Evolutionary conservation across 2,329 filamentous ascomycete species (phyloP).

Genomic region (Madurella mycetomatis): DNA sequence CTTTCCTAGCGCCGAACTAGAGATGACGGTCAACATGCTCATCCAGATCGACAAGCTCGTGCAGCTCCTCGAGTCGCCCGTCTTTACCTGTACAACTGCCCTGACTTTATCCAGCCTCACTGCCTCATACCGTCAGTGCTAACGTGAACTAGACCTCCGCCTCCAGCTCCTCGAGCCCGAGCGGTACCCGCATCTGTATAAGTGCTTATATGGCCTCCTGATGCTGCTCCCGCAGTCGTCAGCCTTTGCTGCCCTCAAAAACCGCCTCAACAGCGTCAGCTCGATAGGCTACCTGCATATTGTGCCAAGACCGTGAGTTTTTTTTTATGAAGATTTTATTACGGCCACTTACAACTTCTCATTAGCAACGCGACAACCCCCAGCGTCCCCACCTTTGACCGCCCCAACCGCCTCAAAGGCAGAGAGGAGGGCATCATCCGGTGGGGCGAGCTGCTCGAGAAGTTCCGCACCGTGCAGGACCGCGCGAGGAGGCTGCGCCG

Average conservation of each 20-base stretch:
- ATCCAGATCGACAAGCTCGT: slow-evolving; percentile 99
- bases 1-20: slow-evolving; percentile 73
- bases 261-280: slow-evolving; percentile 92
- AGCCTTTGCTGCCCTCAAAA: slow-evolving; percentile 93
- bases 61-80: slow-evolving; percentile 91
- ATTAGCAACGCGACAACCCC: slow-evolving; percentile 44
- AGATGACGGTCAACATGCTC: slow-evolving; percentile 98
- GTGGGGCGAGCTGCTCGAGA: slow-evolving; percentile 90
- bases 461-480: slow-evolving; percentile 90
- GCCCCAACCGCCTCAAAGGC: slow-evolving; percentile 72
- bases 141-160: slow-evolving; percentile 65
- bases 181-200: slow-evolving; percentile 90
- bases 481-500: slow-evolving; percentile 68
- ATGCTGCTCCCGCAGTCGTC: slow-evolving; percentile 99
- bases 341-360: not conserved
- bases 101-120: not conserved
- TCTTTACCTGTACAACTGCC: slow-evolving; percentile 74
- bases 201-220: slow-evolving; percentile 91
- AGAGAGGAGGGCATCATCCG: slow-evolving; percentile 80
- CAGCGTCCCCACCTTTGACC: slow-evolving; percentile 58
- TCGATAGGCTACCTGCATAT: slow-evolving; percentile 93
- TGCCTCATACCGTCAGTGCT: slow-evolving; percentile 1
- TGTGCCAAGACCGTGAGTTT: slow-evolving; percentile 68
- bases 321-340: slow-evolving; percentile 15
- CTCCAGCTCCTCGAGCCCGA: slow-evolving; percentile 94